These are phyloP conservation scores for Microdochium paspali DNA, from an alignment of 2,329 filamentous ascomycete genomes.

Conservation along the genomic window DNA sequence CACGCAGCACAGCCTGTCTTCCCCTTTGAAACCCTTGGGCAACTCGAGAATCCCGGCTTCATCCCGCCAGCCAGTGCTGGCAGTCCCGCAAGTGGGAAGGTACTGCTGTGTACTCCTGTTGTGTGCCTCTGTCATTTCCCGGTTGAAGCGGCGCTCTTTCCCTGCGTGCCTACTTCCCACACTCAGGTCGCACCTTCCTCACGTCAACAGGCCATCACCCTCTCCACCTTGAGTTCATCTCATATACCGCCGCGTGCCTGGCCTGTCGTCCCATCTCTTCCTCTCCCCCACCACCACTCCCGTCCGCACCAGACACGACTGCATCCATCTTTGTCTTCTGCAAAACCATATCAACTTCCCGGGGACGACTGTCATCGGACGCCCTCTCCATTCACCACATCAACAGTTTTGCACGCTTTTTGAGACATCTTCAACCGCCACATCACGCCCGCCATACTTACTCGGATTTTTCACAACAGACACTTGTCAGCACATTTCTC, in stretches of 20 bases:
- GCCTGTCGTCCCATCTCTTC: background rate
- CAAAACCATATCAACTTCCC: background rate
- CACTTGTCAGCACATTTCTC: background rate
- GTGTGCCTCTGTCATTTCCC: background rate
- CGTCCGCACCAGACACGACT: background rate
- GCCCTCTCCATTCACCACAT: background rate
- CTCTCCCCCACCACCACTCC: background rate
- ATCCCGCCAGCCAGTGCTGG: background rate
- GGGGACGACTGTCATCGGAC: background rate
- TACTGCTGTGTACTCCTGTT: background rate
- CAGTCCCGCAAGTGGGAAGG: background rate
- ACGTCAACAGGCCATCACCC: background rate
- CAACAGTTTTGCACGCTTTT: conserved; percentile 4
- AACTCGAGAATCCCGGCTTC: background rate
- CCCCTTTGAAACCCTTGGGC: background rate
- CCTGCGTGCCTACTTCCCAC: background rate
- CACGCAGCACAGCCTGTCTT: background rate
- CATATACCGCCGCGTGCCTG: background rate
- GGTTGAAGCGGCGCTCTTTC: background rate
- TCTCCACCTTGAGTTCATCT: too few relatives aligned
- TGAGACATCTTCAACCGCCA: conserved; percentile 14
- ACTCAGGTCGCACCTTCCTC: background rate
- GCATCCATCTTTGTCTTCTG: background rate
- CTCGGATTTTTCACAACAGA: conserved; percentile 6
- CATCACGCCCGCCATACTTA: conserved; percentile 16